These are phyloP conservation scores for Cladosporium oxysporum DNA, from an alignment of 2,329 filamentous ascomycete genomes.

Conservation along the genomic window DNA sequence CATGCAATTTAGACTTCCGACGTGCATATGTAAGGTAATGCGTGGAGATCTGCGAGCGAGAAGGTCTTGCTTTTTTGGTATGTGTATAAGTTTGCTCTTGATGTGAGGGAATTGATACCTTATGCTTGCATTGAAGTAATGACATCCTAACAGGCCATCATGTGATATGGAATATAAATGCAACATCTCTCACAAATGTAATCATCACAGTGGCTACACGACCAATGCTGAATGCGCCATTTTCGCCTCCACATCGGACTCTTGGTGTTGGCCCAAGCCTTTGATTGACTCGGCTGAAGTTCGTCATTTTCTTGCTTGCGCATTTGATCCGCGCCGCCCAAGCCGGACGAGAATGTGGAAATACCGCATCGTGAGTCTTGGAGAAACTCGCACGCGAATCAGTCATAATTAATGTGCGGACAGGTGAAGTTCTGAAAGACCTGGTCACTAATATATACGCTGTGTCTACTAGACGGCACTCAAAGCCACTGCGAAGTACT, in stretches of 20 bases:
- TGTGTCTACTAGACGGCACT: neutral
- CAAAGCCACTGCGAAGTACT: no score
- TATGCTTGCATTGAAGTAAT: neutral
- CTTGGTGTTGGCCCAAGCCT: slow-evolving; percentile 5
- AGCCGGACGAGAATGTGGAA: neutral
- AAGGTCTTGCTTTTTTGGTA: neutral
- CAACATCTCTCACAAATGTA: neutral
- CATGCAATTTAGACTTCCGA: slow-evolving; percentile 1
- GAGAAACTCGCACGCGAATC: neutral
- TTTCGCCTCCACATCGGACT: slow-evolving; percentile 20
- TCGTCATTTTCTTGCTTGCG: slow-evolving; percentile 17
- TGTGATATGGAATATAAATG: neutral
- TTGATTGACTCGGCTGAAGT: slow-evolving; percentile 8
- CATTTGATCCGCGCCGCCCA: neutral
- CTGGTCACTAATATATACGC: neutral
- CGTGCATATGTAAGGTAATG: neutral
- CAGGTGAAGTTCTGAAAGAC: neutral
- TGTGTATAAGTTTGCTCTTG: neutral
- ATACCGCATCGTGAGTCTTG: neutral
- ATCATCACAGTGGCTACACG: neutral
- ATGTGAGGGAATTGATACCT: neutral
- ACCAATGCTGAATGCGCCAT: slow-evolving; percentile 15
- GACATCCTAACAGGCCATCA: neutral
- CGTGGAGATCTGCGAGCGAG: slow-evolving; percentile 14
- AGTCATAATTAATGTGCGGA: neutral